These are phyloP conservation scores for Silene noctiflora DNA, from an alignment of 179 eudicot genomes.

Conservation along the genomic window DNA sequence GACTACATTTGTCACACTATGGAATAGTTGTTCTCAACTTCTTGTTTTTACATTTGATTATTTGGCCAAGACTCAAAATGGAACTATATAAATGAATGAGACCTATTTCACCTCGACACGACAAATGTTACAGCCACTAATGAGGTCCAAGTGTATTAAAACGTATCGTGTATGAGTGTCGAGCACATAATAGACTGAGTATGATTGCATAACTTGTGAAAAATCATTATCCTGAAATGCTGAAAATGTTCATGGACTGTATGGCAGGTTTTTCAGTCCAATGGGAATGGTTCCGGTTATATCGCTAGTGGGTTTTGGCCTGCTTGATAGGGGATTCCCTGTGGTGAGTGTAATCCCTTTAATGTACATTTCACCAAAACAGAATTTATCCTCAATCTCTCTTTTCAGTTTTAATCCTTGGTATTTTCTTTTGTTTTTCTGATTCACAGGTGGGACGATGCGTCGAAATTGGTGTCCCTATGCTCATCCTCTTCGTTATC, in stretches of 20 bases:
- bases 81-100: no score
- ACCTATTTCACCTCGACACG: no score
- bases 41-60: no score
- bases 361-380: no score
- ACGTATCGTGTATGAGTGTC: no score
- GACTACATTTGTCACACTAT: no score
- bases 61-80: no score
- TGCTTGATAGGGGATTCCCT: slow-evolving; percentile 92
- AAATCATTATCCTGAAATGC: neutral
- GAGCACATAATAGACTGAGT: neutral
- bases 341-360: slow-evolving; percentile 48
- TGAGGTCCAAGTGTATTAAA: neutral
- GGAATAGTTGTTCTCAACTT: no score
- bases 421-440: neutral
- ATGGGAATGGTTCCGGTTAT: slow-evolving; percentile 95
- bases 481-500: slow-evolving; percentile 80
- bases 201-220: neutral
- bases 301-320: slow-evolving; percentile 85
- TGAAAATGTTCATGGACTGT: neutral
- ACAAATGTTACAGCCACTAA: no score
- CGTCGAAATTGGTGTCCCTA: slow-evolving; percentile 93
- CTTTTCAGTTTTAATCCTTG: neutral
- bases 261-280: slow-evolving; percentile 92
- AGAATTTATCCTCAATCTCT: neutral
- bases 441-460: slow-evolving; percentile 73